Conservation (phyloP, 2,329 filamentous ascomycete genomes). For the Sporothrix pallida region DNA sequence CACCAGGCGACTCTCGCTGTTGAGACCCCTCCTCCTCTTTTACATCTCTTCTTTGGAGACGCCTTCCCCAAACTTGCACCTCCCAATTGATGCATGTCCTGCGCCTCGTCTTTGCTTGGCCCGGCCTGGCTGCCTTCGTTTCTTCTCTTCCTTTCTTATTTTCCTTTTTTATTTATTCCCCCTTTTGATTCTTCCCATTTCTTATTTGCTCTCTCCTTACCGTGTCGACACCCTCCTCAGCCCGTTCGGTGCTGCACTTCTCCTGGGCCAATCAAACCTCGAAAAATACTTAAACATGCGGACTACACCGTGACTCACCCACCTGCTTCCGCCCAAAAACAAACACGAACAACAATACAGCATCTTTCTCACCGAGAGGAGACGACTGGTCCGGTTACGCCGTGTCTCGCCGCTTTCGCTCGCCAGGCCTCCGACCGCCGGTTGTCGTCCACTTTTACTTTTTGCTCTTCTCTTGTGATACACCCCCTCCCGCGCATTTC, state of each 20-base stretch:
- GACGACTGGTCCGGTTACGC: constrained; percentile 9
- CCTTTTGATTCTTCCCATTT: neutral
- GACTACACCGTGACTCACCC: constrained; percentile 27
- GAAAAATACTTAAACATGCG: neutral
- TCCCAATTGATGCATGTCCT: neutral
- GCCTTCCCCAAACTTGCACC: neutral
- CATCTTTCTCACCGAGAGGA: constrained; percentile 16
- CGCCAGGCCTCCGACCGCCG: neutral
- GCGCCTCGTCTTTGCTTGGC: constrained; percentile 9
- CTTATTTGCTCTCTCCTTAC: neutral
- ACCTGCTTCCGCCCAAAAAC: neutral
- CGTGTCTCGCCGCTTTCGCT: constrained; percentile 3
- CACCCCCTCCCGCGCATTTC: neutral
- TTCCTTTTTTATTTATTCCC: neutral
- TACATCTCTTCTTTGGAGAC: neutral
- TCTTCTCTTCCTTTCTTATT: too few species aligned
- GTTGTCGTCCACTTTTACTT: neutral
- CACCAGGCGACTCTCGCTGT: too few species aligned
- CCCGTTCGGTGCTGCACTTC: neutral
- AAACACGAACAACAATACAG: neutral
- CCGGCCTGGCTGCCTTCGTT: neutral
- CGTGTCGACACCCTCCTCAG: neutral
- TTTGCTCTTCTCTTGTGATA: neutral
- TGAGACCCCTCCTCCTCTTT: too few species aligned
- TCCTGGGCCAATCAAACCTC: constrained; percentile 5